Conservation (phyloP, 108 stramenopile species). For the Pseudonitzschia multiseries region DNA sequence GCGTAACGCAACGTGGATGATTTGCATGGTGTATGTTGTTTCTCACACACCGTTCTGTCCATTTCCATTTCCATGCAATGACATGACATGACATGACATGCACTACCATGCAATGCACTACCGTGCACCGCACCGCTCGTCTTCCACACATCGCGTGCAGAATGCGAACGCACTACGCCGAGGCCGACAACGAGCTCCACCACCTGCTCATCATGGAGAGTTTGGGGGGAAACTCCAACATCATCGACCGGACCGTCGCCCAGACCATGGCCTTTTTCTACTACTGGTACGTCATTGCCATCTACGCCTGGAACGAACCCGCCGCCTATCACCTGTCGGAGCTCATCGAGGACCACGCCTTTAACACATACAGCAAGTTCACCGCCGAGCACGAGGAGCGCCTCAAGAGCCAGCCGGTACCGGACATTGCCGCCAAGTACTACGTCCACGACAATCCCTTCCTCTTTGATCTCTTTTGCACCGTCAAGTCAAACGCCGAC, state of each 20-base stretch:
- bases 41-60: too few relatives aligned
- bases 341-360: conserved; percentile 87
- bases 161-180: conserved; percentile 78
- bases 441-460: conserved; percentile 77
- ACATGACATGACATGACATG: too few relatives aligned
- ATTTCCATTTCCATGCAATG: too few relatives aligned
- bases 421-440: conserved; percentile 69
- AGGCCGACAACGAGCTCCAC: conserved; percentile 94
- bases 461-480: conserved; percentile 75
- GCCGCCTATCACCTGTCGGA: conserved; percentile 84
- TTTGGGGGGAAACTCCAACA: conserved; percentile 80
- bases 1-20: too few relatives aligned
- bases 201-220: conserved; percentile 96
- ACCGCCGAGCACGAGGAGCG: conserved; percentile 54
- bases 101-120: too few relatives aligned
- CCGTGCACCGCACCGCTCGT: too few relatives aligned
- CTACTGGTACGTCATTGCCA: conserved; percentile 79
- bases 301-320: conserved; percentile 72
- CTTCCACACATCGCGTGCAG: too few relatives aligned
- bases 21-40: too few relatives aligned
- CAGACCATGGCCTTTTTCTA: conserved; percentile 92
- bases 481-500: conserved; percentile 14
- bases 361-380: conserved; percentile 78
- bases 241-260: conserved; percentile 81
- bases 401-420: conserved; percentile 62